Base-by-base conservation (phyloP, 164 flowering plant genomes). In the Cinnamomum micranthum region DNA sequence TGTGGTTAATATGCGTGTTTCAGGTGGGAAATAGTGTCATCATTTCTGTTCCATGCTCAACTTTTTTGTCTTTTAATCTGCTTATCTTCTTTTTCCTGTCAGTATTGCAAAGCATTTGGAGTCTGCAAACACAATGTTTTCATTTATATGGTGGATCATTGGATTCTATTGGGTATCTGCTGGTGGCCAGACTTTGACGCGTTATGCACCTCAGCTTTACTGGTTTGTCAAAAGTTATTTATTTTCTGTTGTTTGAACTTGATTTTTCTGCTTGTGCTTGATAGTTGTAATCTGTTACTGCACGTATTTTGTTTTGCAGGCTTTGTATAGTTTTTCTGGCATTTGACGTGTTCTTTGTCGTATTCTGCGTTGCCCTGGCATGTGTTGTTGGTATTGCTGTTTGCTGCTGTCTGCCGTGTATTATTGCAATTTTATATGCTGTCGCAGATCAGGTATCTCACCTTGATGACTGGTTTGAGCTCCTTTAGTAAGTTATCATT, bases 391-490 rank as follows among this genome's bases (percentile, higher is more conserved):
- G 97, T 66, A 85, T 92, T 77, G 97, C 97, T 69, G 92, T 92
- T 72, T 92, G 97, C 87, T 92, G 93, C 82, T 92, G 92, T 76
- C 90, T 92, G 68, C 97, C 97, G 6, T 92, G 97, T 79, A 92
- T 92, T 60, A 87, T 92, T 78, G 92, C 91, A 60, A 85, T 92
- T 75, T 77, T 92, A 73, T 92, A 90, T 81, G 93, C 90, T 14
- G 86, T 89, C 14, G 84, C 92, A 20, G 94, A 90, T 78, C 94
- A 87, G 94, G 97, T 92, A 62, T 55, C 41, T 28, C 47, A 67
- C 69, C 20, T 28, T 67, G 7, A 67, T 31, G 47, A 28, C 15
- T 25, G 25, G 50, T 27, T 17, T 27, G 28, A 20, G 69, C n/a
- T 67, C 11, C 33, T 2, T 58, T 59, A 2, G 3, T 72, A 3